phyloP scores from a whole-genome alignment of 805 yeast genomes.

The Pichia rugopelliculosa region DNA sequence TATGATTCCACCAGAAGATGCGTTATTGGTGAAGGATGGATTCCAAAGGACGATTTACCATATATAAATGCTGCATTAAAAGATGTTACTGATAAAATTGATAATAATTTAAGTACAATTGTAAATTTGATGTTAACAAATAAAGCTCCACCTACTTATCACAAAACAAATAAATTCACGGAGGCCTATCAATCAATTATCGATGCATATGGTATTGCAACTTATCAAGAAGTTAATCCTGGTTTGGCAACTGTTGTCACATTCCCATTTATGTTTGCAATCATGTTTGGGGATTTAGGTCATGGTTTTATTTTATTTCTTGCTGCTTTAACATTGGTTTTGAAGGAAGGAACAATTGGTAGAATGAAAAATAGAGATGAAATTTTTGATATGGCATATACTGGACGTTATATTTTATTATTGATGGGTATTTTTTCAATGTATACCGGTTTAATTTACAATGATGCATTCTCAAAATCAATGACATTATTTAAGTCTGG shows the following conservation, averaged over 20 bases:
- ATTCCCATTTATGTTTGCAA: slow-evolving; percentile 76
- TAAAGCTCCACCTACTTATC: slow-evolving; percentile 65
- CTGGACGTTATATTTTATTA: slow-evolving; percentile 61
- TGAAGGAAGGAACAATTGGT: slow-evolving; percentile 45
- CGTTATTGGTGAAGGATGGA: slow-evolving; percentile 94
- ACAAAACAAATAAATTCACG: slow-evolving; percentile 62
- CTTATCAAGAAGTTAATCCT: slow-evolving; percentile 69
- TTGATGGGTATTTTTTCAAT: slow-evolving; percentile 69
- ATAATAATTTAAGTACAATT: slow-evolving; percentile 41
- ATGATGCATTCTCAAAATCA: slow-evolving; percentile 64
- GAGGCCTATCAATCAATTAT: slow-evolving; percentile 61
- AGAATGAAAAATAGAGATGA: slow-evolving; percentile 56
- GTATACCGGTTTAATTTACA: slow-evolving; percentile 67
- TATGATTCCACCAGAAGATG: slow-evolving; percentile 81
- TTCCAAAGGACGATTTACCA: slow-evolving; percentile 71
- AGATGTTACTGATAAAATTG: slow-evolving; percentile 48
- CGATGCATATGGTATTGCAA: slow-evolving; percentile 74
- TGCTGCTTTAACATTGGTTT: slow-evolving; percentile 48
- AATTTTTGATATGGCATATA: slow-evolving; percentile 69
- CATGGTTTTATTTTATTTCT: slow-evolving; percentile 60
- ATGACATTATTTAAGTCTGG: slow-evolving; percentile 63
- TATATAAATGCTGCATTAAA: slow-evolving; percentile 60
- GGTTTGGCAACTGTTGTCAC: slow-evolving; percentile 69
- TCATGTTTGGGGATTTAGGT: slow-evolving; percentile 79
- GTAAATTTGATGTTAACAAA: slow-evolving; percentile 57